Percentiles rank a stretch among this genome's conserved stretches.
phyloP scores from a whole-genome alignment of 352 stramenopile genomes.

The Globisporangium alternatum region DNA sequence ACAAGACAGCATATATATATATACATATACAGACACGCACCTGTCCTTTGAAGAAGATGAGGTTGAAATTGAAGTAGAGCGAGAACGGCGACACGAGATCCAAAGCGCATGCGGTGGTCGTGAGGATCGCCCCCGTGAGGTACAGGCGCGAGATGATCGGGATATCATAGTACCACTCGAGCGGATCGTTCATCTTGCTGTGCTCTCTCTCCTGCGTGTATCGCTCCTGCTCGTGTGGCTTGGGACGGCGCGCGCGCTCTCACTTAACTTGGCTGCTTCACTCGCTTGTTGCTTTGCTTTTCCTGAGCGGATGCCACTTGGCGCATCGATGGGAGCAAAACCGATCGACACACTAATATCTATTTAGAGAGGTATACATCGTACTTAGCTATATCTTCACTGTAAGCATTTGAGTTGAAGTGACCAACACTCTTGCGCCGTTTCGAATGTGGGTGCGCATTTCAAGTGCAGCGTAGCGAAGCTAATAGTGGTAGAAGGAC shows the following conservation, averaged over 20 bases:
- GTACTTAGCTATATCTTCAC: neutral
- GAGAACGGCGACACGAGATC: slow-evolving; percentile 97
- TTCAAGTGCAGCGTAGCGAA: neutral
- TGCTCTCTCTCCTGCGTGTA: neutral
- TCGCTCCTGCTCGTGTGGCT: neutral
- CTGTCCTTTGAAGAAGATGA: slow-evolving; percentile 98
- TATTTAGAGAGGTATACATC: neutral
- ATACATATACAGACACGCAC: slow-evolving; percentile 30
- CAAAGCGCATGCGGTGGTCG: slow-evolving; percentile 94
- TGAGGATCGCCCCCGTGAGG: slow-evolving; percentile 97
- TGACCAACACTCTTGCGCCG: slow-evolving; percentile 21
- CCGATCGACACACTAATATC: slow-evolving; percentile 1
- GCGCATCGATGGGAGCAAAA: slow-evolving; percentile 6
- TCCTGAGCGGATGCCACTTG: slow-evolving; percentile 17
- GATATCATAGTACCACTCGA: slow-evolving; percentile 99
- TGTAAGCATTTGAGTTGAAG: slow-evolving; percentile 23
- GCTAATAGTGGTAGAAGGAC: neutral
- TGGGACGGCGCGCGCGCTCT: too few relatives aligned
- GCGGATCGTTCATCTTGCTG: slow-evolving; percentile 78
- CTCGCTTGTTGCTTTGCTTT: slow-evolving; percentile 4
- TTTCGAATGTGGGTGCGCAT: neutral
- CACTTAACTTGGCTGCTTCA: neutral
- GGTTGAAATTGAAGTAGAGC: slow-evolving; percentile 93
- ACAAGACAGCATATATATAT: neutral
- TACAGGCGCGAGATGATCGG: slow-evolving; percentile 97